phyloP scores from a whole-genome alignment of 1,284 basidiomycete genomes.

The Papiliotrema terrestris region DNA sequence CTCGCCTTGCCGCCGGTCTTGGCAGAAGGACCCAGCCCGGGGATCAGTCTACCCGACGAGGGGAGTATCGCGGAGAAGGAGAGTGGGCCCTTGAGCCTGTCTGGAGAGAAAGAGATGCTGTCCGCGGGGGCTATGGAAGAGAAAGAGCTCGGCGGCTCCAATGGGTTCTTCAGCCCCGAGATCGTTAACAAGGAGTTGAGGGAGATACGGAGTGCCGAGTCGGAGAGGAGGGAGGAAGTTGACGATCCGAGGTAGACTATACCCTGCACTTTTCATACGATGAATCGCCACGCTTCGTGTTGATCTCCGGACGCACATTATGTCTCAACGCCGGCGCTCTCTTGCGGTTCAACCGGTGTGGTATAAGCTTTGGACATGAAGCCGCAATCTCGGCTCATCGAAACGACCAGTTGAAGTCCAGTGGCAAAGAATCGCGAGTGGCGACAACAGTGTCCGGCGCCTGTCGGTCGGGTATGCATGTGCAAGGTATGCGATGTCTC shows the following conservation, averaged over 20 bases:
- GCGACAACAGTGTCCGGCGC: too few species aligned
- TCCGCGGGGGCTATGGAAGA: slow-evolving; percentile 1
- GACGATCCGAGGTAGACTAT: neutral
- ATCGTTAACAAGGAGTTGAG: slow-evolving; percentile 15
- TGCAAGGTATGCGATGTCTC: neutral
- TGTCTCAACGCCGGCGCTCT: too few species aligned
- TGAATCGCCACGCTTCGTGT: too few species aligned
- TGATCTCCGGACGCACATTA: too few species aligned
- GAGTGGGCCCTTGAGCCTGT: slow-evolving; percentile 8
- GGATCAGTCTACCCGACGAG: slow-evolving; percentile 28
- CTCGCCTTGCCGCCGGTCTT: slow-evolving; percentile 21
- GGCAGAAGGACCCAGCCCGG: slow-evolving; percentile 4
- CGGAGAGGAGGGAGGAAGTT: neutral
- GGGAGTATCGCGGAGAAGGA: slow-evolving; percentile 42
- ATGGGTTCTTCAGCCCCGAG: slow-evolving; percentile 16
- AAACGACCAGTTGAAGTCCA: too few species aligned
- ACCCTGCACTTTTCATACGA: neutral
- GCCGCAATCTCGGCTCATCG: too few species aligned
- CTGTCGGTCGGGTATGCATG: slow-evolving; percentile 1
- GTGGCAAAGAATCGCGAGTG: too few species aligned
- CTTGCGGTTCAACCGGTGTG: too few species aligned
- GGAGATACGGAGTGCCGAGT: neutral
- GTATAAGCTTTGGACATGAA: too few species aligned
- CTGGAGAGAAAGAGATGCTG: slow-evolving; percentile 5
- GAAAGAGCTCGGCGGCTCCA: neutral